These are phyloP conservation scores for Scedosporium apiospermum DNA, from an alignment of 2,329 filamentous ascomycete species.

Conservation along the genomic window DNA sequence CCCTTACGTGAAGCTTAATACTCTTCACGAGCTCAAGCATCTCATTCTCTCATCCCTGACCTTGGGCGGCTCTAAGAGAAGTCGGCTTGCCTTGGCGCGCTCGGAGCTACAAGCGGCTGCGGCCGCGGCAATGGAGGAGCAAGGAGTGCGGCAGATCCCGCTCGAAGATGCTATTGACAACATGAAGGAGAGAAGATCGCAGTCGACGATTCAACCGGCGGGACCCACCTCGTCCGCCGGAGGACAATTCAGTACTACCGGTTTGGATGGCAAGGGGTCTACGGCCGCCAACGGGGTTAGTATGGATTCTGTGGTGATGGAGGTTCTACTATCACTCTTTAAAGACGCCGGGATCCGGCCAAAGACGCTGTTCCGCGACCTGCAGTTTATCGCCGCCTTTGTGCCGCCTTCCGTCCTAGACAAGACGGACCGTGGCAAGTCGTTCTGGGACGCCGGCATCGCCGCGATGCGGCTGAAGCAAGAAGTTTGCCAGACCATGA, in stretches of 20 bases:
- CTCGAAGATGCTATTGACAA: constrained; percentile 62
- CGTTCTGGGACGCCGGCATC: constrained; percentile 83
- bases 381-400: constrained; percentile 65
- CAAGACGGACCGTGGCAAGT: constrained; percentile 57
- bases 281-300: constrained; percentile 7
- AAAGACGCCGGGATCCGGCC: constrained; percentile 61
- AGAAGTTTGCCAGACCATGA: constrained; percentile 74
- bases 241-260: neutral
- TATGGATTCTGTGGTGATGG: constrained; percentile 51
- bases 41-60: constrained; percentile 66
- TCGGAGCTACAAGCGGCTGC: constrained; percentile 15
- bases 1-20: constrained; percentile 75
- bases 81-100: constrained; percentile 24
- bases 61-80: constrained; percentile 26
- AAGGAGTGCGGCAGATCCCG: constrained; percentile 15
- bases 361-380: constrained; percentile 69
- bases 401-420: constrained; percentile 52
- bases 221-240: neutral
- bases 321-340: constrained; percentile 58
- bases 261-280: constrained; percentile 4
- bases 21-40: constrained; percentile 72
- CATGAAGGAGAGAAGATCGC: constrained; percentile 57
- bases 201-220: constrained; percentile 18
- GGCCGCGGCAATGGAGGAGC: constrained; percentile 21
- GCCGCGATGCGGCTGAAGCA: constrained; percentile 83